Conservation (phyloP, 495 filamentous ascomycete genomes). For the Barbatosphaeria neglecta region DNA sequence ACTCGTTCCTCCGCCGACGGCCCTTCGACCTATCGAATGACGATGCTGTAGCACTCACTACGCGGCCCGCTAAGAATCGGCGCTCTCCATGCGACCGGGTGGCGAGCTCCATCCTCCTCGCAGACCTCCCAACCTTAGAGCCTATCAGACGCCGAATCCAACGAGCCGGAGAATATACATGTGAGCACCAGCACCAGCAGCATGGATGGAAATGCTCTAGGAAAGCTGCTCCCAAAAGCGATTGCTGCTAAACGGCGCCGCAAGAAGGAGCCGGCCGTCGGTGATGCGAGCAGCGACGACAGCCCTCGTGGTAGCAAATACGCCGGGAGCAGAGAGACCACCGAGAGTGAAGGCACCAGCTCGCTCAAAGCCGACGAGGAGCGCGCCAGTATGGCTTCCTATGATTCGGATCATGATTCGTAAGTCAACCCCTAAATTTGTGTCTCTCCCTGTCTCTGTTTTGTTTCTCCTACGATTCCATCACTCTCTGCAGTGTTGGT, state of each 20-base stretch:
- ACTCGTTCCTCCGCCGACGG: not conserved
- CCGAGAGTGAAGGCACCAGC: slow-evolving; percentile 10
- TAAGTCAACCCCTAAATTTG: slow-evolving; percentile 7
- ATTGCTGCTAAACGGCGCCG: slow-evolving; percentile 30
- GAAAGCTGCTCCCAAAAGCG: slow-evolving; percentile 36
- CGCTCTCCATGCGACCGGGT: too few species aligned
- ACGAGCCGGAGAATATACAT: too few species aligned
- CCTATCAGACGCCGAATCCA: not conserved
- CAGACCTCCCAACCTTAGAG: not conserved
- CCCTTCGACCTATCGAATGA: not conserved
- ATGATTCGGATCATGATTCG: slow-evolving; percentile 14
- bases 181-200: not conserved
- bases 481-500: not conserved
- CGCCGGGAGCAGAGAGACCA: slow-evolving; percentile 12
- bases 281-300: slow-evolving; percentile 5
- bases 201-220: slow-evolving; percentile 28
- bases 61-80: not conserved
- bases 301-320: slow-evolving; percentile 3
- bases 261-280: slow-evolving; percentile 18
- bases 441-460: not conserved
- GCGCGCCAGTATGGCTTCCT: slow-evolving; percentile 9
- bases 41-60: not conserved
- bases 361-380: slow-evolving; percentile 13
- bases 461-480: not conserved
- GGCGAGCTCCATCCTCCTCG: not conserved